Evolutionary conservation across 2,329 filamentous ascomycete species (phyloP).

Genomic region (Paraphaeosphaeria minitans): DNA sequence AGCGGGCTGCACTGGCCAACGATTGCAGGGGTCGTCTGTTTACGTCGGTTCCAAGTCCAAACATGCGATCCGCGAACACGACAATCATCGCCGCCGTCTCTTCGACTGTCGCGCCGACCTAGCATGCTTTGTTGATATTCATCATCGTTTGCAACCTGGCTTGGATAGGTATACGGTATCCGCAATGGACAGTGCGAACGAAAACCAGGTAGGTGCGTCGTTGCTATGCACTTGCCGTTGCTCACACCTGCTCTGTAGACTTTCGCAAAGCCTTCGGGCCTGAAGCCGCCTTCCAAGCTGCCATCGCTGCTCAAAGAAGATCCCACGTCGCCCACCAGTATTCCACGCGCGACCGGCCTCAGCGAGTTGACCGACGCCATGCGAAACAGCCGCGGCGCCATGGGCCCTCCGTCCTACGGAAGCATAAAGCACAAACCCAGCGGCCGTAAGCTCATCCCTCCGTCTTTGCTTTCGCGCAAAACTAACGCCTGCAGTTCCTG

Average conservation of each 20-base stretch:
- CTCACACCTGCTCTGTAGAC: slow-evolving; percentile 28
- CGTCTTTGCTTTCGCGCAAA: slow-evolving; percentile 14
- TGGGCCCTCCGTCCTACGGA: slow-evolving; percentile 54
- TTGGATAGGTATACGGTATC: slow-evolving; percentile 14
- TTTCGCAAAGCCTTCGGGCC: slow-evolving; percentile 35
- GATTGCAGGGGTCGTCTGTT: slow-evolving; percentile 22
- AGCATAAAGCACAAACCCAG: slow-evolving; percentile 59
- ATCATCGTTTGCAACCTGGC: slow-evolving; percentile 18
- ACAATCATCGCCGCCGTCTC: slow-evolving; percentile 19
- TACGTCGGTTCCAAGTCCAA: slow-evolving; percentile 14
- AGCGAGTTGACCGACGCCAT: slow-evolving; percentile 58
- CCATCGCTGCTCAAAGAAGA: slow-evolving; percentile 11
- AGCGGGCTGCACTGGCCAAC: slow-evolving; percentile 5
- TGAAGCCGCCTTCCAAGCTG: slow-evolving; percentile 37
- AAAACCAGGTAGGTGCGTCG: slow-evolving; percentile 36
- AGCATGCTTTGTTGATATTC: slow-evolving; percentile 32
- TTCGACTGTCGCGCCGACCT: slow-evolving; percentile 20
- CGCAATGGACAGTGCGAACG: slow-evolving; percentile 32
- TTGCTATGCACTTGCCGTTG: slow-evolving; percentile 3
- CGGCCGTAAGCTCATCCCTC: slow-evolving; percentile 47
- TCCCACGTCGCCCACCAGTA: slow-evolving; percentile 15
- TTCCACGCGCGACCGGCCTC: slow-evolving; percentile 40
- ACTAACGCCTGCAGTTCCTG: slow-evolving; percentile 47
- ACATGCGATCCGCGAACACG: slow-evolving; percentile 20
- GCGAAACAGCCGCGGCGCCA: slow-evolving; percentile 58